Conservation (phyloP, 2,329 filamentous ascomycete species). For the Periglandula ipomoeae region DNA sequence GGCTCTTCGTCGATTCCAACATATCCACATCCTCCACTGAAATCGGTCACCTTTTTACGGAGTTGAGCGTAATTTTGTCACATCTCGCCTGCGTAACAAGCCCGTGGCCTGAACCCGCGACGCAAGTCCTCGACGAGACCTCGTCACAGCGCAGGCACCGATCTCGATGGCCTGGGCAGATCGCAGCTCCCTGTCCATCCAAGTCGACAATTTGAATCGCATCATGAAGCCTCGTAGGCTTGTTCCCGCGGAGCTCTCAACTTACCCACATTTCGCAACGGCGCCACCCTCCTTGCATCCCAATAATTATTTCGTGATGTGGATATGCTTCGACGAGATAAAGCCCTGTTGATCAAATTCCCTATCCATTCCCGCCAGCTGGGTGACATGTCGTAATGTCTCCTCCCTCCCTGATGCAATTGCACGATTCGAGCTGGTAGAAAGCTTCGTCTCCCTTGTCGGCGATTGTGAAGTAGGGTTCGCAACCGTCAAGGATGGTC, state of each 20-base stretch:
- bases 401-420: too few relatives aligned
- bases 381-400: too few relatives aligned
- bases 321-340: not conserved
- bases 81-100: constrained; percentile 2
- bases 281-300: not conserved
- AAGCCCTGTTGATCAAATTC: too few relatives aligned
- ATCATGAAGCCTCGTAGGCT: not conserved
- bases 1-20: not conserved
- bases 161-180: not conserved
- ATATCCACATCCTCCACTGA: not conserved
- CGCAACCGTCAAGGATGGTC: too few relatives aligned
- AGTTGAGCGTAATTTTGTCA: not conserved
- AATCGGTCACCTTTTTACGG: not conserved
- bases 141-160: not conserved
- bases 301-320: not conserved
- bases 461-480: too few relatives aligned
- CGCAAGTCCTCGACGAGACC: not conserved
- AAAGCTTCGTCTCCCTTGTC: too few relatives aligned
- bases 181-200: not conserved
- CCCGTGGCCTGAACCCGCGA: not conserved
- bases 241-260: not conserved
- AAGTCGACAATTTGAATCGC: not conserved
- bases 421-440: too few relatives aligned
- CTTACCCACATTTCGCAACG: not conserved
- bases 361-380: too few relatives aligned